Conservation (phyloP, 441 rosid genomes). For the Cnidoscolus chayamansa region DNA sequence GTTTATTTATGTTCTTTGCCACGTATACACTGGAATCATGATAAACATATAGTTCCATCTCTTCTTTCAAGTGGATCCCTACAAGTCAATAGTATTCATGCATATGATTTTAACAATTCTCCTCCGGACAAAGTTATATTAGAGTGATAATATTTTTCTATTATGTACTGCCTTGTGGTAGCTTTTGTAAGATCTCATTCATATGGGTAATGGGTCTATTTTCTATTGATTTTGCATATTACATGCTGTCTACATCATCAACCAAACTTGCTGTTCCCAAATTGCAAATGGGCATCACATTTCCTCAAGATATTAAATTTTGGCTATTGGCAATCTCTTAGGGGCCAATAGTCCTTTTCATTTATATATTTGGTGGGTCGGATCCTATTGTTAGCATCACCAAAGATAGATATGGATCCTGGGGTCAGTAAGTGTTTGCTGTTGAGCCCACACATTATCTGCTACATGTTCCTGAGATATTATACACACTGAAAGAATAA, state of each 20-base stretch:
- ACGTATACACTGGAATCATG: no score
- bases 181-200: no score
- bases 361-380: not conserved
- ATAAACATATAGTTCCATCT: no score
- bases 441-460: constrained; percentile 4
- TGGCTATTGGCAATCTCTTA: not conserved
- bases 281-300: not conserved
- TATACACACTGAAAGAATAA: constrained; percentile 5
- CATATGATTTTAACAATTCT: no score
- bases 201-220: not conserved
- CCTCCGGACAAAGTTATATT: no score
- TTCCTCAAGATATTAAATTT: not conserved
- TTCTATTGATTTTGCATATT: not conserved
- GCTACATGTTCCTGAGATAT: constrained; percentile 7
- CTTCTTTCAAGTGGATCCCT: no score
- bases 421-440: constrained; percentile 1
- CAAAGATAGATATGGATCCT: not conserved
- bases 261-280: no score
- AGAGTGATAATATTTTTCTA: no score
- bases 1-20: no score
- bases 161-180: no score
- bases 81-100: no score
- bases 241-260: not conserved
- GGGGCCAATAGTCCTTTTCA: not conserved
- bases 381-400: no score